Evolutionary conservation across 768 basidiomycete species (phyloP).

Genomic region (Suillus clintonianus): DNA sequence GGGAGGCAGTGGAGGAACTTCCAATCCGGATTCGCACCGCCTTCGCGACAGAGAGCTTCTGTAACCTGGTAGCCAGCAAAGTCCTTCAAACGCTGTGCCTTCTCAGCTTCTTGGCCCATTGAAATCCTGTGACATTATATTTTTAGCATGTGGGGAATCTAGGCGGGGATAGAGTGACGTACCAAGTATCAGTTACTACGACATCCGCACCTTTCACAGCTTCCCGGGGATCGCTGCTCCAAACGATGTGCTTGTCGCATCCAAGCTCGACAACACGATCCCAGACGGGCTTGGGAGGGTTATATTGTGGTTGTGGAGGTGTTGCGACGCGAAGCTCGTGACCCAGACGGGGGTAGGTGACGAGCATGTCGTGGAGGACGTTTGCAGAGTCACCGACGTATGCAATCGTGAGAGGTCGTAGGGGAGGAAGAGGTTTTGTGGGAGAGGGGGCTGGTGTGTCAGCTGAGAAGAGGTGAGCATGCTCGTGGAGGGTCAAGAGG

Average conservation of each 20-base stretch:
- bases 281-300: conserved; percentile 76
- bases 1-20: conserved; percentile 97
- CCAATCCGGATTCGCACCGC: conserved; percentile 86
- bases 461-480: conserved; percentile 54
- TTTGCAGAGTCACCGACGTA: conserved; percentile 96
- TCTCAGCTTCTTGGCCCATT: conserved; percentile 98
- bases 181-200: conserved; percentile 99
- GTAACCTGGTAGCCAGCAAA: conserved; percentile 96
- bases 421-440: conserved; percentile 42
- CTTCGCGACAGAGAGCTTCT: conserved; percentile 76
- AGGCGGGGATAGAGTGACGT: conserved; percentile 9
- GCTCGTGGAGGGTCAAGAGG: conserved; percentile 85
- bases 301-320: conserved; percentile 62
- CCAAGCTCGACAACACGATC: conserved; percentile 73
- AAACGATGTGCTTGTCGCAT: conserved; percentile 72
- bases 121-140: conserved; percentile 69
- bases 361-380: conserved; percentile 96
- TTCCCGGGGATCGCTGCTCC: conserved; percentile 78
- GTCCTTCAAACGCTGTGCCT: conserved; percentile 78
- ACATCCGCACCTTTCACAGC: conserved; percentile 90
- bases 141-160: neutral
- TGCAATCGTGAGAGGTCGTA: conserved; percentile 84
- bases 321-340: conserved; percentile 84
- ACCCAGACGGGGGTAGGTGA: conserved; percentile 89
- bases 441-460: conserved; percentile 14